Evolutionary conservation across 306 rosid species (phyloP).

Genomic region (Trifolium dubium): DNA sequence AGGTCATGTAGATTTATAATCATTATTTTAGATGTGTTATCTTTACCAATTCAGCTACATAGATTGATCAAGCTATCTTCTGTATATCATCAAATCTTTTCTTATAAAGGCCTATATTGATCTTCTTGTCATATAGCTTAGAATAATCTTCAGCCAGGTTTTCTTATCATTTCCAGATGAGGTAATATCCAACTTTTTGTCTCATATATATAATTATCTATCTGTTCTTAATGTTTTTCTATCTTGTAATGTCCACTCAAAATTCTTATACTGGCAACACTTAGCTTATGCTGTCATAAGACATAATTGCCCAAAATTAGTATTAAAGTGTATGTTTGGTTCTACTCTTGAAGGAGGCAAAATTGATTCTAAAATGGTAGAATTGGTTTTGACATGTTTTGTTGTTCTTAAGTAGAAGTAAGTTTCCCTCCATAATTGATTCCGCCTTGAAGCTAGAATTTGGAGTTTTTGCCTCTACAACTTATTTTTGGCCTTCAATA

Average conservation of each 20-base stretch:
- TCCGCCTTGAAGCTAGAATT: no score
- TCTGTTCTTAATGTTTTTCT: neutral
- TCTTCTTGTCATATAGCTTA: neutral
- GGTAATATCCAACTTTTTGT: neutral
- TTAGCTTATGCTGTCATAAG: neutral
- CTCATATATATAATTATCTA: neutral
- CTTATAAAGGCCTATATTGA: neutral
- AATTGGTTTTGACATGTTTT: no score
- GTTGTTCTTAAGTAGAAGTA: no score
- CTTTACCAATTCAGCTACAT: neutral
- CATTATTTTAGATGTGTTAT: neutral
- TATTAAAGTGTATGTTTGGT: no score
- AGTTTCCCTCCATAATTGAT: no score
- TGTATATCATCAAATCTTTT: neutral
- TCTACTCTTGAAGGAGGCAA: no score
- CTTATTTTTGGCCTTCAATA: no score
- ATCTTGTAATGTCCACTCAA: neutral
- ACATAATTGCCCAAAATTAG: neutral
- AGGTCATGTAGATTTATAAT: neutral
- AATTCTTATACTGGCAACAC: neutral
- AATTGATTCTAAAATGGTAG: no score
- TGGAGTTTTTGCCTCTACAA: no score
- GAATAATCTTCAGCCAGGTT: neutral
- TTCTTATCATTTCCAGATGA: neutral
- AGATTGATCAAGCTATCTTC: neutral